phyloP scores from a whole-genome alignment of 768 basidiomycete species.

The Roridomyces roridus region DNA sequence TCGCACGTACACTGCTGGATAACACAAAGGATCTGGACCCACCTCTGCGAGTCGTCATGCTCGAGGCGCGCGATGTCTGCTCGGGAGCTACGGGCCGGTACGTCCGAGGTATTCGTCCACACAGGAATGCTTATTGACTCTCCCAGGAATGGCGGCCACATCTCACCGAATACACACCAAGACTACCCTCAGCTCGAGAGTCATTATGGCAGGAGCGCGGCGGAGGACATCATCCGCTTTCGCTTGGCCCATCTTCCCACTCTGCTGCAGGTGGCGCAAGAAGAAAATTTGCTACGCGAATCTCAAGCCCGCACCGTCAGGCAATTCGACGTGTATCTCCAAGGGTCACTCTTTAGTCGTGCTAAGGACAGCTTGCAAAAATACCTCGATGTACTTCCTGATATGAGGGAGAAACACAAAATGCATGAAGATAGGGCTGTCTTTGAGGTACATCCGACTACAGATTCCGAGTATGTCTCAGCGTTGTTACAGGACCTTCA shows the following conservation, averaged over 20 bases:
- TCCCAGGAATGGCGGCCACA: slow-evolving; percentile 73
- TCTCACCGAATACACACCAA: slow-evolving; percentile 63
- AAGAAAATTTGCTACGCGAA: slow-evolving; percentile 55
- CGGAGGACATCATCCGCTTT: slow-evolving; percentile 63
- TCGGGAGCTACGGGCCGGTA: slow-evolving; percentile 78
- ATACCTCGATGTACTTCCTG: slow-evolving; percentile 59
- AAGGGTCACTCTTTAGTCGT: slow-evolving; percentile 44
- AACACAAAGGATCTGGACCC: slow-evolving; percentile 25
- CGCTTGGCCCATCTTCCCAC: slow-evolving; percentile 62
- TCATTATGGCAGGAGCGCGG: slow-evolving; percentile 50
- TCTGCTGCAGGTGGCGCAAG: slow-evolving; percentile 54
- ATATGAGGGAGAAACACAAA: slow-evolving; percentile 44
- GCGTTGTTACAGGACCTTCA: slow-evolving; percentile 50
- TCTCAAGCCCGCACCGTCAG: slow-evolving; percentile 67
- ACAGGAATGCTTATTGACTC: neutral
- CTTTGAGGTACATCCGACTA: slow-evolving; percentile 34
- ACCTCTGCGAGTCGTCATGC: slow-evolving; percentile 61
- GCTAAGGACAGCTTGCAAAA: slow-evolving; percentile 49
- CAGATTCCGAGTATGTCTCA: neutral
- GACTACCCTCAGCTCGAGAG: slow-evolving; percentile 57
- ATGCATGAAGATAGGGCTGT: slow-evolving; percentile 37
- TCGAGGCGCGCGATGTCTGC: slow-evolving; percentile 82
- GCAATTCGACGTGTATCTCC: slow-evolving; percentile 61
- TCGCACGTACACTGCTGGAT: slow-evolving; percentile 61
- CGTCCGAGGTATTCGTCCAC: slow-evolving; percentile 19